These are phyloP conservation scores for Aureobasidium sp. DNA, from an alignment of 2,329 filamentous ascomycete genomes.

Conservation along the genomic window DNA sequence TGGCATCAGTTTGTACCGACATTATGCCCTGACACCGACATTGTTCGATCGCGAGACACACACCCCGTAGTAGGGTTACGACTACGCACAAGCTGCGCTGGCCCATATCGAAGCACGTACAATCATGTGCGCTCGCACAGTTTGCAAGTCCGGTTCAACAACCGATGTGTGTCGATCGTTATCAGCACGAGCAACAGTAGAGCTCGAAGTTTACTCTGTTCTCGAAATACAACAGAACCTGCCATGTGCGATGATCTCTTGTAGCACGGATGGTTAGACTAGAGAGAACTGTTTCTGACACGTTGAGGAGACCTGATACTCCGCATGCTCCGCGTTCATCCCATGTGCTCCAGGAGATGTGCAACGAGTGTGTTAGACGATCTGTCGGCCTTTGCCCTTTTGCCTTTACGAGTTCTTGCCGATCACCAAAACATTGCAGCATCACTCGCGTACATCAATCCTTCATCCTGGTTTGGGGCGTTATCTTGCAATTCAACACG, in stretches of 20 bases:
- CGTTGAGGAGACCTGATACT: neutral
- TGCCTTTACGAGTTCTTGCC: neutral
- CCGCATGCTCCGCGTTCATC: neutral
- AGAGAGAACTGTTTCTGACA: neutral
- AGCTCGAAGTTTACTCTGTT: neutral
- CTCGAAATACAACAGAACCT: neutral
- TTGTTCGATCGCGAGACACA: neutral
- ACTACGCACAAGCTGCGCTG: neutral
- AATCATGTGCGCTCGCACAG: neutral
- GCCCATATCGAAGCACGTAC: neutral
- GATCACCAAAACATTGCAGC: neutral
- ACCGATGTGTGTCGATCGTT: conserved; percentile 2
- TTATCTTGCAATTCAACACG: conserved; percentile 5
- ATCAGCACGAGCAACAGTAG: neutral
- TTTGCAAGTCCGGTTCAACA: neutral
- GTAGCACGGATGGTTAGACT: neutral
- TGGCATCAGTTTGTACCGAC: neutral
- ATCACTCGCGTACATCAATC: neutral
- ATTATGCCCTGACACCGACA: neutral
- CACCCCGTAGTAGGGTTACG: neutral
- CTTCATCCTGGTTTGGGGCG: neutral
- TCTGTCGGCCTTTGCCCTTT: neutral
- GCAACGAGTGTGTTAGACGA: neutral
- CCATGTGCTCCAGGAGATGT: neutral
- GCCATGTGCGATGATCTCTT: neutral